These are phyloP conservation scores for Malus hybrid DNA, from an alignment of 331 rosid species.

Conservation along the genomic window DNA sequence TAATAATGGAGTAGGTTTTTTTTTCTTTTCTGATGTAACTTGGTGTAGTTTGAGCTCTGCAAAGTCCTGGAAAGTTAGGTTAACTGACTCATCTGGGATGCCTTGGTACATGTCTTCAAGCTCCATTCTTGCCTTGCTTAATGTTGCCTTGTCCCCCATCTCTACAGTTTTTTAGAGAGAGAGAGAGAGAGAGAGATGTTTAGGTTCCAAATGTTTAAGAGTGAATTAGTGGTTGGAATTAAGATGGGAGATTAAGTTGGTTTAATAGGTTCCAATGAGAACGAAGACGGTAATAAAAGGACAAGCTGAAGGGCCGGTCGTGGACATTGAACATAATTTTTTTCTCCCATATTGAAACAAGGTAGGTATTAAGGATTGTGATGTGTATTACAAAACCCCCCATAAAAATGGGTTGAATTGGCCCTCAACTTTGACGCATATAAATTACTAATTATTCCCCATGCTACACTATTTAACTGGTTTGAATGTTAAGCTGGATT, in stretches of 20 bases:
- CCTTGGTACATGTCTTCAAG: slow-evolving; percentile 77
- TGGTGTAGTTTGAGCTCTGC: slow-evolving; percentile 23
- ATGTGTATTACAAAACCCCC: not conserved
- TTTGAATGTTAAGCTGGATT: too few relatives aligned
- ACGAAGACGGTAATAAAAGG: slow-evolving; percentile 19
- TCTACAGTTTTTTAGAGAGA: not conserved
- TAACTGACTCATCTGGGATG: slow-evolving; percentile 77
- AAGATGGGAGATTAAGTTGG: not conserved
- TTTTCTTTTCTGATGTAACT: slow-evolving; percentile 2
- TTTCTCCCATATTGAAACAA: not conserved
- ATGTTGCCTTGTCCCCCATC: slow-evolving; percentile 35
- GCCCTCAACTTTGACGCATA: not conserved
- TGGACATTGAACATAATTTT: not conserved
- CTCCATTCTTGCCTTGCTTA: slow-evolving; percentile 44
- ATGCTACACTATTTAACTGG: too few relatives aligned
- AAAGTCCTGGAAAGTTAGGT: slow-evolving; percentile 74
- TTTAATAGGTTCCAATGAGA: slow-evolving; percentile 6
- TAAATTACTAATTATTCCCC: too few relatives aligned
- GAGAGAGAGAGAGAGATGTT: not conserved
- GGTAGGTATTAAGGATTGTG: not conserved
- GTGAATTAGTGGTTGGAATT: not conserved
- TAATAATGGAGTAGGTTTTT: not conserved
- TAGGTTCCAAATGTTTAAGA: not conserved
- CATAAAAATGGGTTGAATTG: too few relatives aligned
- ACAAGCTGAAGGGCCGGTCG: slow-evolving; percentile 40